A percentile compares a stretch with the other conserved stretches of the same genome.
Conservation (phyloP, 2,329 filamentous ascomycete species). For the Diplodia sapinea region DNA sequence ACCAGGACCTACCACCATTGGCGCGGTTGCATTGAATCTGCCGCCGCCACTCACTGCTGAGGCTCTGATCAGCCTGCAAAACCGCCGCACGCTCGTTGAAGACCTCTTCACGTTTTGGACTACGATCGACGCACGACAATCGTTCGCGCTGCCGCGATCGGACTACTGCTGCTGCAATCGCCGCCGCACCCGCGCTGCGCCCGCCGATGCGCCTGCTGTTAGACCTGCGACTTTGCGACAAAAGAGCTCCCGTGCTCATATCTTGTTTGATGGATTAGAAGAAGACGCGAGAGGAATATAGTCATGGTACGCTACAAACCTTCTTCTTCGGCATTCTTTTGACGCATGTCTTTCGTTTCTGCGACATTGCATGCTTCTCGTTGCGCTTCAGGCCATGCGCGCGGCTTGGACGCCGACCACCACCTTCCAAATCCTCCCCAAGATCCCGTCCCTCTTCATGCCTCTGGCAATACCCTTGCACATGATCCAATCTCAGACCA, state of each 20-base stretch:
- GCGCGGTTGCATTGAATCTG: conserved; percentile 1
- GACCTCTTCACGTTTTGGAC: background rate
- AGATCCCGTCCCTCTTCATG: background rate
- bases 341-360: conserved; percentile 8
- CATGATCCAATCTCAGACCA: conserved; percentile 9
- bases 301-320: background rate
- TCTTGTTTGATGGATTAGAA: conserved; percentile 17
- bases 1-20: conserved; percentile 4
- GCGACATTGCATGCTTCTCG: conserved; percentile 10
- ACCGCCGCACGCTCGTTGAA: conserved; percentile 12
- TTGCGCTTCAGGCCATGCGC: conserved; percentile 8
- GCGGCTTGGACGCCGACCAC: background rate
- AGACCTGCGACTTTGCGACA: background rate
- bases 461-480: background rate
- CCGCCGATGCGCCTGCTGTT: conserved; percentile 14
- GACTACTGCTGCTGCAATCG: background rate
- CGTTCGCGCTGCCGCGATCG: background rate
- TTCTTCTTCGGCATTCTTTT: background rate
- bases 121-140: background rate
- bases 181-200: conserved; percentile 1
- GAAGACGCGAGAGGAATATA: background rate
- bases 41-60: background rate
- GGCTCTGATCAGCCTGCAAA: background rate
- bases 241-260: conserved; percentile 15
- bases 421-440: conserved; percentile 20